Percentiles rank a stretch among this genome's conserved stretches.
phyloP scores from a whole-genome alignment of 148 eudicot genomes.

The Chenopodium suecicum region DNA sequence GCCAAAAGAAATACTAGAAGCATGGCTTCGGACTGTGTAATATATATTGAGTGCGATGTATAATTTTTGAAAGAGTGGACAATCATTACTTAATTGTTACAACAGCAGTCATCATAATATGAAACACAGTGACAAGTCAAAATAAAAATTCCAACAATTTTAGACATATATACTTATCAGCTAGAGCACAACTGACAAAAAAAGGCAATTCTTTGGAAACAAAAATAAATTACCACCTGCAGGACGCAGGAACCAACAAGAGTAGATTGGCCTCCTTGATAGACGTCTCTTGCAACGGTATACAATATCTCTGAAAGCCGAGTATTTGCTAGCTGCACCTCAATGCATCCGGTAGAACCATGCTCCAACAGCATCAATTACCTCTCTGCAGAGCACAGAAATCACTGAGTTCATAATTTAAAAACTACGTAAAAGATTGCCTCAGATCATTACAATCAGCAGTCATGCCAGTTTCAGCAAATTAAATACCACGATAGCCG shows the following conservation, averaged over 20 bases:
- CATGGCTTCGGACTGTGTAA: not conserved
- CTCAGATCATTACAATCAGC: not conserved
- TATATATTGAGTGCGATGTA: not conserved
- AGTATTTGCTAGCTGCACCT: not conserved
- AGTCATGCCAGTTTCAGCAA: not conserved
- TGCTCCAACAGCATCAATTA: slow-evolving; percentile 10
- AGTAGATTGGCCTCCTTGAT: slow-evolving; percentile 19
- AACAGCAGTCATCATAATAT: not conserved
- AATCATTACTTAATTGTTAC: slow-evolving; percentile 5
- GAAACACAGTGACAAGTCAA: not conserved
- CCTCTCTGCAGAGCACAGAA: slow-evolving; percentile 15
- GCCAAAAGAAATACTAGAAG: not conserved
- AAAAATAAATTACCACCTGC: slow-evolving; percentile 18
- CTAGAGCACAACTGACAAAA: slow-evolving; percentile 1
- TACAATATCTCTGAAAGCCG: slow-evolving; percentile 6
- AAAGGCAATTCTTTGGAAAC: not conserved
- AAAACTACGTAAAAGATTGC: not conserved
- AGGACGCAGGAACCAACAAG: slow-evolving; percentile 33
- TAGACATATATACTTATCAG: slow-evolving; percentile 8
- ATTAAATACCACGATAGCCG: not conserved
- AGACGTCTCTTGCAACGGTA: slow-evolving; percentile 30
- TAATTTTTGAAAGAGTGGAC: not conserved
- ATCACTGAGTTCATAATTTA: not conserved
- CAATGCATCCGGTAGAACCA: not conserved
- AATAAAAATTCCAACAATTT: not conserved